Evolutionary conservation across 2,329 filamentous ascomycete species (phyloP).

Genomic region (Didymella exigua): DNA sequence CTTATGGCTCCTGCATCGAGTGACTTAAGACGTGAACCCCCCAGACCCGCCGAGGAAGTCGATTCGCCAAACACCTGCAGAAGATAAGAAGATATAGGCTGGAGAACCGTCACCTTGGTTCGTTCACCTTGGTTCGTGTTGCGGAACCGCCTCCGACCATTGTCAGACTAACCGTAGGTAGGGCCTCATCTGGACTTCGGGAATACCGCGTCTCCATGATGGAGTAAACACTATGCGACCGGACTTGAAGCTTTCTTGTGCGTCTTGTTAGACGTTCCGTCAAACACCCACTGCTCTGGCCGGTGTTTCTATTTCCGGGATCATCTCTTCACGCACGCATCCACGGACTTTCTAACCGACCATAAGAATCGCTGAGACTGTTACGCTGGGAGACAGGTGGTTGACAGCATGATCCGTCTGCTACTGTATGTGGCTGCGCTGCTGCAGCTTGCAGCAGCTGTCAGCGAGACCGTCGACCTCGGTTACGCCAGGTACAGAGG

Average conservation of each 20-base stretch:
- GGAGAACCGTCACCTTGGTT: neutral
- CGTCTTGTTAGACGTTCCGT: neutral
- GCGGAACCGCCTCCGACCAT: constrained; percentile 3
- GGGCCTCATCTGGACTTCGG: neutral
- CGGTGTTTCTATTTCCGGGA: neutral
- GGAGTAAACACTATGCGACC: constrained; percentile 3
- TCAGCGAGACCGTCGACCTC: constrained; percentile 61
- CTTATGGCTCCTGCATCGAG: constrained; percentile 5
- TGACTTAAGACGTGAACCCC: constrained; percentile 3
- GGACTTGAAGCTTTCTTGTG: constrained; percentile 12
- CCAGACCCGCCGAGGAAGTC: neutral
- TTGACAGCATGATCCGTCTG: constrained; percentile 25
- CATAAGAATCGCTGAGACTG: neutral
- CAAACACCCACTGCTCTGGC: neutral
- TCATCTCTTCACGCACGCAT: neutral
- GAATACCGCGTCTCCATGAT: neutral
- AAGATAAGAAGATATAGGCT: too few relatives aligned
- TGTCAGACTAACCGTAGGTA: neutral
- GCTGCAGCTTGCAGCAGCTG: constrained; percentile 36
- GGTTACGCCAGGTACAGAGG: constrained; percentile 72
- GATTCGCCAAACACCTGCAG: too few relatives aligned
- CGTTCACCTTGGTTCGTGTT: constrained; percentile 12
- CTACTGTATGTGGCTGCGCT: constrained; percentile 33
- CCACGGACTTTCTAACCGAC: neutral
- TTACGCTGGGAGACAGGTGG: neutral